A percentile compares a stretch with the other conserved stretches of the same genome.
These are phyloP conservation scores for Botrytis tulipae DNA, from an alignment of 2,329 filamentous ascomycete species.

Conservation along the genomic window DNA sequence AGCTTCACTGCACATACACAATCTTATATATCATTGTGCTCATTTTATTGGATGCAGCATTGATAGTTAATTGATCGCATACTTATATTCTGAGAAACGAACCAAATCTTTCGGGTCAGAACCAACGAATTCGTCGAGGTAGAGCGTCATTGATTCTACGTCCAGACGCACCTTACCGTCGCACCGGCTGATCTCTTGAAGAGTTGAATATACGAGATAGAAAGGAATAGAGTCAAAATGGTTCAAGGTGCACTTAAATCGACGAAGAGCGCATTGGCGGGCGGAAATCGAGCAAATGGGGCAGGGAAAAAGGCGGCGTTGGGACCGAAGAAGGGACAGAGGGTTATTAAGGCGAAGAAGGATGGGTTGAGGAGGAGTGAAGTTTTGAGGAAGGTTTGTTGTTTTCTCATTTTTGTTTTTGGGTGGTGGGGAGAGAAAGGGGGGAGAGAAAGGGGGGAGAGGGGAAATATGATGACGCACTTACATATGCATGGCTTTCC, in stretches of 20 bases:
- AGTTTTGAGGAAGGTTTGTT: conserved; percentile 58
- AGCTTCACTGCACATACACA: background rate
- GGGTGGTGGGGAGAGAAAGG: background rate
- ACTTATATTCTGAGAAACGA: background rate
- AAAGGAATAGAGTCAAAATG: conserved; percentile 26
- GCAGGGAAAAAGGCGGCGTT: conserved; percentile 38
- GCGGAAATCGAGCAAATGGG: conserved; percentile 9
- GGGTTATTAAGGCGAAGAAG: conserved; percentile 67
- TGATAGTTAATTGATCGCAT: background rate
- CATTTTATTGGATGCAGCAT: background rate
- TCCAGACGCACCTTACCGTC: no score
- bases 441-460: no score
- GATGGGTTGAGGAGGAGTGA: conserved; percentile 56
- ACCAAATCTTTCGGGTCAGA: background rate
- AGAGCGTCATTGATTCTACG: background rate
- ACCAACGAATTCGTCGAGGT: background rate
- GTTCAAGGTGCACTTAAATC: conserved; percentile 39
- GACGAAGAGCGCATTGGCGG: conserved; percentile 26
- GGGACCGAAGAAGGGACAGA: conserved; percentile 56
- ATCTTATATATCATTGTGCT: background rate
- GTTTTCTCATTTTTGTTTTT: background rate
- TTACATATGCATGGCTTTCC: conserved; percentile 19
- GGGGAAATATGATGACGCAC: conserved; percentile 5
- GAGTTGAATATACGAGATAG: background rate
- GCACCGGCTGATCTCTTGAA: background rate